Conservation (phyloP, 73 alveolate genomes). For the Breviolum minutum region DNA sequence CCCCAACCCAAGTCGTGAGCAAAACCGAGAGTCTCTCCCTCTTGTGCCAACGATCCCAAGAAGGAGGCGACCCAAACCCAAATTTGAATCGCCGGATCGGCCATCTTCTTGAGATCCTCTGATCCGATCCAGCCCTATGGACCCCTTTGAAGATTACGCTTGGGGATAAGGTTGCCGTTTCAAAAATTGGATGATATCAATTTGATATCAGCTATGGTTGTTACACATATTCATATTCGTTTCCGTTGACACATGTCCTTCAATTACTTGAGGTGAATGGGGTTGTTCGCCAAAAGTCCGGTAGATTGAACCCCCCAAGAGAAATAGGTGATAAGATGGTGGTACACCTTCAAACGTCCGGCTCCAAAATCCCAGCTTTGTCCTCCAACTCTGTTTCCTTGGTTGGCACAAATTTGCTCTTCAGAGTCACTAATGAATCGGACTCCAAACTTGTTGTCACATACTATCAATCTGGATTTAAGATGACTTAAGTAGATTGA, state of each 20-base stretch:
- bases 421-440: neutral
- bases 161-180: no score
- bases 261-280: neutral
- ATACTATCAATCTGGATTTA: neutral
- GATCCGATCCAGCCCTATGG: neutral
- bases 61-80: constrained; percentile 75
- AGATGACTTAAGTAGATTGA: no score
- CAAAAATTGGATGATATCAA: no score
- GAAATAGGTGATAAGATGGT: no score
- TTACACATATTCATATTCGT: no score
- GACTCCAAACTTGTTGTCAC: neutral
- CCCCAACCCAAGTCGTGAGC: neutral
- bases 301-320: no score
- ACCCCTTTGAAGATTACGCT: neutral
- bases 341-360: no score
- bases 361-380: neutral
- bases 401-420: neutral
- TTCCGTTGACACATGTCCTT: neutral
- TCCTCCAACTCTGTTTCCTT: neutral
- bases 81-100: constrained; percentile 50
- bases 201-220: no score
- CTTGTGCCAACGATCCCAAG: constrained; percentile 55
- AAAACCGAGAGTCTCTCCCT: constrained; percentile 27
- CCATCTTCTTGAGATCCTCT: constrained; percentile 35
- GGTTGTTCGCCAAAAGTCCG: no score